A percentile compares a stretch with the other conserved stretches of the same genome.
These are phyloP conservation scores for Syncephalastrum monosporum DNA, from an alignment of 371 early-diverging fungal genomes.

Conservation along the genomic window DNA sequence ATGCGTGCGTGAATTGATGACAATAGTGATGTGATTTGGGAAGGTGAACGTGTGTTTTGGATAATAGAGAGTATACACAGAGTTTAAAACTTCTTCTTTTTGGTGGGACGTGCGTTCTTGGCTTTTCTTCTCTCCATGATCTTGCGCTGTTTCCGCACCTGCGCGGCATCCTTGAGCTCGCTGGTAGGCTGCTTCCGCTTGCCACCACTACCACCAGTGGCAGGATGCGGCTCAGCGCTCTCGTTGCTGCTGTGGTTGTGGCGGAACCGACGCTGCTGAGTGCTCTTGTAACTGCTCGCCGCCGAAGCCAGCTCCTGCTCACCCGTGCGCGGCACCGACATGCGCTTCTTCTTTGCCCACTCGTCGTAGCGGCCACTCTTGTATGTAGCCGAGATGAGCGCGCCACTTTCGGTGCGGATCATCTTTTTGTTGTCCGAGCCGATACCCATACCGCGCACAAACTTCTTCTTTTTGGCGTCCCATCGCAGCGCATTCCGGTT, in stretches of 20 bases:
- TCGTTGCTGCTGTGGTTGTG: constrained; percentile 63
- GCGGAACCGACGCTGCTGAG: constrained; percentile 49
- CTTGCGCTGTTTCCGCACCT: constrained; percentile 84
- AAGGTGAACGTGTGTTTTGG: too few relatives aligned
- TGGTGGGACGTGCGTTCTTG: constrained; percentile 63
- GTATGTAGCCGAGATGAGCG: constrained; percentile 86
- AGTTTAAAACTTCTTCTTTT: constrained; percentile 8
- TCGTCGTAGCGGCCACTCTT: constrained; percentile 83
- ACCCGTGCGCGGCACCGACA: constrained; percentile 79
- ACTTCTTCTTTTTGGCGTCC: constrained; percentile 94
- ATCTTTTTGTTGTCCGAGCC: constrained; percentile 97
- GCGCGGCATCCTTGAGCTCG: constrained; percentile 82
- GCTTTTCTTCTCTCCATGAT: constrained; percentile 73
- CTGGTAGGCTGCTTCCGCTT: constrained; percentile 45
- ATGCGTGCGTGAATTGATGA: too few relatives aligned
- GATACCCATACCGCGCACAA: constrained; percentile 77
- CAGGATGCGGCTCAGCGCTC: constrained; percentile 62
- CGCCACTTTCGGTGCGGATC: constrained; percentile 90
- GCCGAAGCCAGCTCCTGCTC: constrained; percentile 75
- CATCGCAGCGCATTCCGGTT: constrained; percentile 72
- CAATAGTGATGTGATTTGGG: too few relatives aligned
- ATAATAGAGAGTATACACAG: too few relatives aligned
- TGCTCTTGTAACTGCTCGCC: background rate
- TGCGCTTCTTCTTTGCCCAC: constrained; percentile 88
- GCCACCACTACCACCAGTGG: constrained; percentile 59